Evolutionary conservation across 2,329 filamentous ascomycete genomes (phyloP), one percentile per base, ranked within the genome.

Genomic region (Ophiobolus disseminans): DNA sequence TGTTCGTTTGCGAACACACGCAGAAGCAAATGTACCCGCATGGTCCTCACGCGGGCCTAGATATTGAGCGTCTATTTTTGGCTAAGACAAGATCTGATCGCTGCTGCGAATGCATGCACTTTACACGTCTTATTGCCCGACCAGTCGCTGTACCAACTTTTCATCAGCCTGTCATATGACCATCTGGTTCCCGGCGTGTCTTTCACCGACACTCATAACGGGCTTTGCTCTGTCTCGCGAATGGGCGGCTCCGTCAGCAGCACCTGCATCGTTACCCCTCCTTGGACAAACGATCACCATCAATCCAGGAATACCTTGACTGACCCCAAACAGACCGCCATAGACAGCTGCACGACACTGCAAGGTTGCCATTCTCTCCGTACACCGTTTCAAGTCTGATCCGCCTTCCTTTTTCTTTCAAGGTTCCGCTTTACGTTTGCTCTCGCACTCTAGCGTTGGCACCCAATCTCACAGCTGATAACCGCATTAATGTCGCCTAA

Each of bases 31-130:
- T 48, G 52, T 53, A 51, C 55, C 32, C 59, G 59, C 60, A 58
- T 58, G 46, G 31, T 42, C 31, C 43, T 52, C 54, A 47, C 47
- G 35, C 39, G 36, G 37, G 50, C 44, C 40, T 39, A 48, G 50
- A 54, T 45, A 54, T 49, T 44, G 45, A 50, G 55, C 48, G 53
- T 51, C 56, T 63, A 62, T 61, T 57, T 56, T 56, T 53, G 55
- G 61, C 47, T 51, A 38, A 53, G 50, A 54, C 47, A 49, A 38
- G 59, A 60, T 58, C 54, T 52, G 50, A 60, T 62, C 53, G 52
- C 48, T 52, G 43, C 41, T 45, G 40, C 22, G 36, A 50, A 37
- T 51, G 43, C 42, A 50, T 42, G 46, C 51, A 50, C 31, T 49
- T 41, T 43, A 57, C 45, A 21, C 45, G 32, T 41, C 44, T 54